A percentile compares a stretch with the other conserved stretches of the same genome.
Evolutionary conservation across 352 stramenopile genomes (phyloP).

Genomic region (Phytophthora crassamura): DNA sequence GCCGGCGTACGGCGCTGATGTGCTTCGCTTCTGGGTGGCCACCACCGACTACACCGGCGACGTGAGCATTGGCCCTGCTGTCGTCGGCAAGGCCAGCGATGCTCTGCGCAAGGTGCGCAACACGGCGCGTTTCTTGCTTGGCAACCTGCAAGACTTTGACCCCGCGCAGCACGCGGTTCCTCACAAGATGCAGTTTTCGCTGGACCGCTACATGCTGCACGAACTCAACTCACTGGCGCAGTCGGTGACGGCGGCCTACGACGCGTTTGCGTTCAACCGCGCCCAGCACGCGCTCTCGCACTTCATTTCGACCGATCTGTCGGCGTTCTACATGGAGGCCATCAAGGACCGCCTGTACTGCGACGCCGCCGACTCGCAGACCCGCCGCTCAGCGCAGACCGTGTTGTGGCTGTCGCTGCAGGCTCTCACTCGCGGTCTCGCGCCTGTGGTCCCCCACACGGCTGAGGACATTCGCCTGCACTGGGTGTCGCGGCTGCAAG

Average conservation of each 20-base stretch:
- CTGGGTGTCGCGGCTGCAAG: conserved; percentile 58
- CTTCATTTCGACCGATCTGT: conserved; percentile 95
- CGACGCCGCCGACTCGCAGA: conserved; percentile 81
- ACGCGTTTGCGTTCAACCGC: conserved; percentile 91
- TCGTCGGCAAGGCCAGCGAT: conserved; percentile 91
- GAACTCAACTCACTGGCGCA: conserved; percentile 83
- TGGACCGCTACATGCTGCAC: conserved; percentile 98
- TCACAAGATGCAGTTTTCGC: conserved; percentile 83
- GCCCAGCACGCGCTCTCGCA: conserved; percentile 93
- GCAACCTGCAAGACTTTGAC: conserved; percentile 96
- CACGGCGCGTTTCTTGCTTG: conserved; percentile 97
- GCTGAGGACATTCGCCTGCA: conserved; percentile 97
- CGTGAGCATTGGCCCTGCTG: conserved; percentile 93
- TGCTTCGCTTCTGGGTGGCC: conserved; percentile 98
- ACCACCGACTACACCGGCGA: conserved; percentile 97
- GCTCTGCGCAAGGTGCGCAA: conserved; percentile 93
- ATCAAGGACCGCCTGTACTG: conserved; percentile 98
- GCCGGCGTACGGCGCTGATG: conserved; percentile 95
- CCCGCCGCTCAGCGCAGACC: conserved; percentile 90
- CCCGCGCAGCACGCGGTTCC: conserved; percentile 76
- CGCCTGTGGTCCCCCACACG: conserved; percentile 95
- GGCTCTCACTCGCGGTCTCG: conserved; percentile 66
- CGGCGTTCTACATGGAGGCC: conserved; percentile 98
- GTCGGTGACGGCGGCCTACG: conserved; percentile 88
- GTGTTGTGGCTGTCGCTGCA: conserved; percentile 79